Percentiles rank a stretch among this genome's conserved stretches.
Evolutionary conservation across 2,329 filamentous ascomycete genomes (phyloP).

Genomic region (Sporothrix schenckii): DNA sequence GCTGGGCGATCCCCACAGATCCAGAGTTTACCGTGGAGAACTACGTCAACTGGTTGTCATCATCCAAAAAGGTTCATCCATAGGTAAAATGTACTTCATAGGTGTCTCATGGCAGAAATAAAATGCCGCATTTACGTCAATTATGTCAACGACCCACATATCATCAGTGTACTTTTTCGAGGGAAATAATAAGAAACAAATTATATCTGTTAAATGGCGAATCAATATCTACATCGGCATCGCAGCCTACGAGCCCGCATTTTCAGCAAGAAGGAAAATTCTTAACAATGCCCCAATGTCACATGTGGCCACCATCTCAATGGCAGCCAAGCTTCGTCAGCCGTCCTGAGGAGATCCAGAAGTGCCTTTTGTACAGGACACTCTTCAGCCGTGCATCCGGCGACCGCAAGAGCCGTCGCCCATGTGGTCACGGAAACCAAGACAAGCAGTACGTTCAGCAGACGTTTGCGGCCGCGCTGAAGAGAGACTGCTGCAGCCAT

Average conservation of each 20-base stretch:
- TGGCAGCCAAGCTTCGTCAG: neutral
- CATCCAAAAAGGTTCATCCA: neutral
- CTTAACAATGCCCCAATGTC: too few relatives aligned
- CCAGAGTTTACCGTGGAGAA: neutral
- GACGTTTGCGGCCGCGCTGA: neutral
- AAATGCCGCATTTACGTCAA: neutral
- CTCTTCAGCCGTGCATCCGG: neutral
- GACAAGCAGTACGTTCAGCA: neutral
- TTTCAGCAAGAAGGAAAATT: too few relatives aligned
- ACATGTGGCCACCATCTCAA: too few relatives aligned
- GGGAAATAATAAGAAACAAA: neutral
- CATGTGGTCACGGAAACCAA: neutral
- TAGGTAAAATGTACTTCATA: neutral
- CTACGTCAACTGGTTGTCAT: conserved; percentile 6
- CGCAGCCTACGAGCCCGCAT: too few relatives aligned
- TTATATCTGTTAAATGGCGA: too few relatives aligned
- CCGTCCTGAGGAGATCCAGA: neutral
- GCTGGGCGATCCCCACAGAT: neutral
- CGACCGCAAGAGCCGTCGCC: neutral
- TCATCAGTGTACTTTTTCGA: neutral
- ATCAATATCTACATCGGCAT: too few relatives aligned
- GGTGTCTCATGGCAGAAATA: neutral
- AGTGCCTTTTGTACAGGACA: too few relatives aligned
- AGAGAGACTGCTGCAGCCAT: neutral
- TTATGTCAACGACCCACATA: neutral